Base-by-base conservation (phyloP, 2,329 filamentous ascomycete genomes). In the Pseudogymnoascus sp. region DNA sequence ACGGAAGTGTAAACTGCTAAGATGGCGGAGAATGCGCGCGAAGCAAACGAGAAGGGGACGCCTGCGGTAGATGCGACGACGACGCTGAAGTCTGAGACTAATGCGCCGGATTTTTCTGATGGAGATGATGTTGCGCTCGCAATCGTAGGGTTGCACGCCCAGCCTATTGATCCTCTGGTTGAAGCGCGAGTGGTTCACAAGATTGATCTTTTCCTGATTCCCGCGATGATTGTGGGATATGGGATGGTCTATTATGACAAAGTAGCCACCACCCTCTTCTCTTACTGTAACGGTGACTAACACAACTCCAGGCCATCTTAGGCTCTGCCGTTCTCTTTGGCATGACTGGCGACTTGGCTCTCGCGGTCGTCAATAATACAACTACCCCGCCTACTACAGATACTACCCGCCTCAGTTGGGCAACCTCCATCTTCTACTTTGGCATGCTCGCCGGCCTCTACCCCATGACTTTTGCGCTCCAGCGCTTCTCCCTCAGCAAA, bases 371-470 rank as follows among this genome's bases (percentile, higher is more conserved):
- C 65, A 70, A 77, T n/a, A 73, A 76, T 0, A 79, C 75, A 2
- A 76, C 72, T 1, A 65, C 51, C 1, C 85, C 86, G 0, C 79
- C 82, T 0, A 81, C 81, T 0, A 82, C 81, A 13, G 82, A 88
- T 69, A 91, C 89, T 0, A 80, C 82, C 0, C 81, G 89, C 9
- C 80, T 92, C 29, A 86, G 82, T 66, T 92, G 88, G 89, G 89
- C 89, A 2, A 91, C 88, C 0, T 91, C 87, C 0, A 79, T 91
- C 68, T 91, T 92, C 76, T 92, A 91, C 76, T 91, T 92, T 67
- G 89, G 89, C 38, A 89, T 90, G 87, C 79, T 92, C 2, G 84
- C 82, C 0, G 89, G 89, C 0, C 76, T 89, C 2, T 91, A 90
- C 65, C 89, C 88, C 1, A 85, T 91, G 82, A 87, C 86, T 0